A percentile compares a stretch with the other conserved stretches of the same genome.
These are phyloP conservation scores for Pleurotus giganteus DNA, from an alignment of 768 basidiomycete species.

Conservation along the genomic window DNA sequence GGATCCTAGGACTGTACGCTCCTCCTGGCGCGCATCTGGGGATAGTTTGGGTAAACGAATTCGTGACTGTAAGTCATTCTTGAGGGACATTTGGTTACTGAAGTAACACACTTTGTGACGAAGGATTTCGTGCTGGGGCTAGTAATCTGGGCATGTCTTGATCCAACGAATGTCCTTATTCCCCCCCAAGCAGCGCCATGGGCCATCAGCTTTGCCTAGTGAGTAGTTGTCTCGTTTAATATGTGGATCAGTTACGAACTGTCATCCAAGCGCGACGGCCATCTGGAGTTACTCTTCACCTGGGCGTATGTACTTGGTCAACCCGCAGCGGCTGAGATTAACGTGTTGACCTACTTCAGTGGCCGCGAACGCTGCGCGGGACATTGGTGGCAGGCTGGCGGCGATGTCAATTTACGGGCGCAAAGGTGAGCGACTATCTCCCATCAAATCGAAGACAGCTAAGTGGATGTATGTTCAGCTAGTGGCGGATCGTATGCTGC, in stretches of 20 bases:
- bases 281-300: constrained; percentile 61
- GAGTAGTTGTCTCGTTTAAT: constrained; percentile 19
- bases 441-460: not conserved
- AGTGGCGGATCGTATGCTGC: constrained; percentile 57
- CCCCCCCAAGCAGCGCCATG: constrained; percentile 53
- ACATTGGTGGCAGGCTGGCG: constrained; percentile 63
- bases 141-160: constrained; percentile 49
- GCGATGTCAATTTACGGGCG: constrained; percentile 61
- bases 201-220: constrained; percentile 61
- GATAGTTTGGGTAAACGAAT: constrained; percentile 53
- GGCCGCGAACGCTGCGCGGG: constrained; percentile 65
- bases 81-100: not conserved
- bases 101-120: not conserved
- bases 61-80: constrained; percentile 43
- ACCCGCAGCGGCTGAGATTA: not conserved
- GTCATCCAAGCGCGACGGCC: constrained; percentile 39
- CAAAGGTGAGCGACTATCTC: constrained; percentile 24
- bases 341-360: constrained; percentile 30
- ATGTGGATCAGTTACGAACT: not conserved
- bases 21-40: constrained; percentile 41
- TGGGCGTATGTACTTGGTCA: constrained; percentile 35
- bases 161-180: constrained; percentile 58
- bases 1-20: constrained; percentile 52
- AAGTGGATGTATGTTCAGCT: constrained; percentile 27
- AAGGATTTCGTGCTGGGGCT: constrained; percentile 49